A percentile compares a stretch with the other conserved stretches of the same genome.
phyloP scores from a whole-genome alignment of 176 grass and related monocot species.

The Oryza punctata region DNA sequence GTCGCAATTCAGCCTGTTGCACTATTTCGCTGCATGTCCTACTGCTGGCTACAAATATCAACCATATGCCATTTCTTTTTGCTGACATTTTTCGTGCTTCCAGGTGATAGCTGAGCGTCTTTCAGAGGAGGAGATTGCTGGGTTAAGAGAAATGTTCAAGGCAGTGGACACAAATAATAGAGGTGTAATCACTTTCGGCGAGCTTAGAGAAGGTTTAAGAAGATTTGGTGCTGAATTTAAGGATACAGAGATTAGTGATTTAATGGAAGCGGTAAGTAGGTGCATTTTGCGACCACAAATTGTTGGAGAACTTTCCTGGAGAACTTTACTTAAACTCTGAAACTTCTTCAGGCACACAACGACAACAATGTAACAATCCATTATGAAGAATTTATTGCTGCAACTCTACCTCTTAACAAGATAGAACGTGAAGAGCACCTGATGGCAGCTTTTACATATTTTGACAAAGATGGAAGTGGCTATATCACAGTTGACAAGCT shows the following conservation, averaged over 20 bases:
- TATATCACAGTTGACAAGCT: conserved; percentile 91
- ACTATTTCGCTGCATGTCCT: not conserved
- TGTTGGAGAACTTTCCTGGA: not conserved
- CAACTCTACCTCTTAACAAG: conserved; percentile 91
- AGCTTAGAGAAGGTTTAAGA: conserved; percentile 78
- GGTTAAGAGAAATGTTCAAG: conserved; percentile 86
- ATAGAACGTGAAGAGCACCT: conserved; percentile 92
- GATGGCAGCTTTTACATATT: conserved; percentile 91
- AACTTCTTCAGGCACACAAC: conserved; percentile 61
- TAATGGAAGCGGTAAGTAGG: conserved; percentile 79
- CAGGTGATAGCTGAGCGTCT: conserved; percentile 93
- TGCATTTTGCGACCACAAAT: not conserved
- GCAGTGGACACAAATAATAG: conserved; percentile 78
- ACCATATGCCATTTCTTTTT: conserved; percentile 1
- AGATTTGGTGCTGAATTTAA: conserved; percentile 77
- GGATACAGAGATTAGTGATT: conserved; percentile 57
- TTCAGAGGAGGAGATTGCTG: conserved; percentile 96
- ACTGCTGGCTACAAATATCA: not conserved
- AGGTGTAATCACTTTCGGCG: conserved; percentile 76
- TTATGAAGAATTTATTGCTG: conserved; percentile 96
- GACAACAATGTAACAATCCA: conserved; percentile 80
- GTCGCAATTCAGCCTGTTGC: not conserved
- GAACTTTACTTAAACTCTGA: conserved; percentile 6
- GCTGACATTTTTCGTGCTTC: conserved; percentile 17
- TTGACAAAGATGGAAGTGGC: conserved; percentile 94